Evolutionary conservation across 768 basidiomycete genomes (phyloP).

Genomic region (Hypholoma sublateritium): DNA sequence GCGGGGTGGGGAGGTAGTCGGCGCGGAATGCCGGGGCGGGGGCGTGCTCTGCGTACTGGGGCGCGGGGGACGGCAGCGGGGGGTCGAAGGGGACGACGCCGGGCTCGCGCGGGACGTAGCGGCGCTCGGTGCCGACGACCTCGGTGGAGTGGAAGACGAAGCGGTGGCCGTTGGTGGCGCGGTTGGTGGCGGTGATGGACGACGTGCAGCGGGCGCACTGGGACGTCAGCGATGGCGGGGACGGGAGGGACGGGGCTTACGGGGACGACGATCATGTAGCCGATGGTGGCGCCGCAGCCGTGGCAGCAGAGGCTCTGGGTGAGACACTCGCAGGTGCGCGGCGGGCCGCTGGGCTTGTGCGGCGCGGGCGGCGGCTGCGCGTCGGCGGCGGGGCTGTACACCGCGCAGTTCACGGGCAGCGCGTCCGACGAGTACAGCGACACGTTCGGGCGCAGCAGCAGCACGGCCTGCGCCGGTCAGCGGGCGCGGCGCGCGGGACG

Average conservation of each 20-base stretch:
- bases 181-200: constrained; percentile 63
- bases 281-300: constrained; percentile 71
- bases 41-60: constrained; percentile 21
- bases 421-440: constrained; percentile 85
- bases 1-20: constrained; percentile 37
- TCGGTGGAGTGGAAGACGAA: constrained; percentile 84
- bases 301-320: constrained; percentile 83
- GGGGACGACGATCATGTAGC: constrained; percentile 80
- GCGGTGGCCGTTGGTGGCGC: constrained; percentile 80
- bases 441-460: constrained; percentile 79
- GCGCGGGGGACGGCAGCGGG: neutral
- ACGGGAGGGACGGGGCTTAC: constrained; percentile 26
- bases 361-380: constrained; percentile 27
- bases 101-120: constrained; percentile 61
- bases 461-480: constrained; percentile 58
- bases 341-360: constrained; percentile 24
- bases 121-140: constrained; percentile 61
- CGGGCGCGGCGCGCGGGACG: neutral
- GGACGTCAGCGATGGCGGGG: constrained; percentile 6
- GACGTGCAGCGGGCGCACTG: constrained; percentile 74
- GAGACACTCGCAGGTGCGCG: constrained; percentile 80
- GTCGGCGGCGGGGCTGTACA: constrained; percentile 47
- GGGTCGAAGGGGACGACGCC: constrained; percentile 53
- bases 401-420: constrained; percentile 74
- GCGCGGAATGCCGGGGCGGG: constrained; percentile 26